phyloP scores from a whole-genome alignment of 768 basidiomycete genomes.

The Sporobolomyces roseus region DNA sequence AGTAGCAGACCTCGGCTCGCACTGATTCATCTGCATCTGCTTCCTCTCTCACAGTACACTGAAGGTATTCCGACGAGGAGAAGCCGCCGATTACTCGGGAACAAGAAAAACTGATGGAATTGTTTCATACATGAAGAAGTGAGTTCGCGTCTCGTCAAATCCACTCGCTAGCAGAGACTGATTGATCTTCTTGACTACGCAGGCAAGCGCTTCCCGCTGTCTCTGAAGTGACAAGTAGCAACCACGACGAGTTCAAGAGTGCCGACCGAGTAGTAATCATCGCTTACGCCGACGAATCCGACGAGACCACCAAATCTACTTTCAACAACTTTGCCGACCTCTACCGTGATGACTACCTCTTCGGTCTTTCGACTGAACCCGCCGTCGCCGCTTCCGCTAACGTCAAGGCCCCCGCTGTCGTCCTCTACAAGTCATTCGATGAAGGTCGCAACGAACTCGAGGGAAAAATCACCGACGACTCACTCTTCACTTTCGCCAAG shows the following conservation, averaged over 20 bases:
- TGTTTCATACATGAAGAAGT: slow-evolving; percentile 44
- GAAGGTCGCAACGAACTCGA: slow-evolving; percentile 59
- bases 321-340: slow-evolving; percentile 77
- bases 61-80: slow-evolving; percentile 86
- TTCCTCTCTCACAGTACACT: slow-evolving; percentile 59
- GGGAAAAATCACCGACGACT: slow-evolving; percentile 37
- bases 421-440: slow-evolving; percentile 89
- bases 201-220: slow-evolving; percentile 94
- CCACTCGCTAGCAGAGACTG: not conserved
- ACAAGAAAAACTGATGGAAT: slow-evolving; percentile 94
- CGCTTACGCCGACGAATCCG: slow-evolving; percentile 72
- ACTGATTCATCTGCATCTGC: not conserved
- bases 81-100: slow-evolving; percentile 72
- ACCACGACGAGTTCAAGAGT: slow-evolving; percentile 76
- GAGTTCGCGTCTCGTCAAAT: not conserved
- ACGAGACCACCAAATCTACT: slow-evolving; percentile 51
- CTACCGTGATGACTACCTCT: slow-evolving; percentile 89
- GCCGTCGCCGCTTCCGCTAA: slow-evolving; percentile 58
- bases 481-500: slow-evolving; percentile 47
- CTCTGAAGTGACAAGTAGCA: slow-evolving; percentile 68
- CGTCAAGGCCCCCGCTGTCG: slow-evolving; percentile 74
- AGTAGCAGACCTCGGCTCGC: not conserved
- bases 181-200: not conserved
- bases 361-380: slow-evolving; percentile 75
- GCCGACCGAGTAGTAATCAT: slow-evolving; percentile 87